Percentiles rank a stretch among this genome's conserved stretches.
These are phyloP conservation scores for Populus ilicifolia DNA, from an alignment of 345 rosid species.

Conservation along the genomic window DNA sequence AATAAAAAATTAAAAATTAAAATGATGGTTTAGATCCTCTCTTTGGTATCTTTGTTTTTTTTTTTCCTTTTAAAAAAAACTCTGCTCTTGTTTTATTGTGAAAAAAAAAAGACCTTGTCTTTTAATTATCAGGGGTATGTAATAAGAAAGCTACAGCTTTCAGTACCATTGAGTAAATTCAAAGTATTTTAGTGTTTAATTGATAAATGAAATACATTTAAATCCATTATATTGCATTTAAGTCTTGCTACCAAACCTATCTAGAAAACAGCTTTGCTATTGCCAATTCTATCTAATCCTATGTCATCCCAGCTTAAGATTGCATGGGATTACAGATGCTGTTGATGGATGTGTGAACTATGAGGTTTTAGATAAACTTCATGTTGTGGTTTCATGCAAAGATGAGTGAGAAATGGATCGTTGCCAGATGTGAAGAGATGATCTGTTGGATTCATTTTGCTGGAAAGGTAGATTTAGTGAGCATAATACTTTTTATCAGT, in stretches of 20 bases:
- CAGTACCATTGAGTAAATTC: neutral
- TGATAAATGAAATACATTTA: neutral
- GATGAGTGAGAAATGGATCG: neutral
- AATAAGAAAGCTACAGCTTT: neutral
- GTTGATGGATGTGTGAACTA: neutral
- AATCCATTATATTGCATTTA: neutral
- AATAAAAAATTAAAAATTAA: neutral
- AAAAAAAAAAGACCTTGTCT: neutral
- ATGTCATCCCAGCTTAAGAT: neutral
- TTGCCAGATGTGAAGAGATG: neutral
- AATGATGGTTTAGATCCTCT: neutral
- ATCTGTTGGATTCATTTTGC: neutral
- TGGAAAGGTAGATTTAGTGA: neutral
- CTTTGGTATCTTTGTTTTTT: neutral
- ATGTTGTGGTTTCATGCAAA: neutral
- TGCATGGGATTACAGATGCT: neutral
- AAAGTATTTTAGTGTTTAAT: neutral
- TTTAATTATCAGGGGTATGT: neutral
- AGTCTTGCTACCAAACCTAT: neutral
- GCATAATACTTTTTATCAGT: neutral
- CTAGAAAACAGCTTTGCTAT: neutral
- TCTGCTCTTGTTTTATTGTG: neutral
- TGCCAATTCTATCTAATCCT: neutral
- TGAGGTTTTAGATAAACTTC: neutral
- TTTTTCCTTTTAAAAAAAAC: neutral